These are phyloP conservation scores for Penicillium antarcticum DNA, from an alignment of 495 filamentous ascomycete species.

Conservation along the genomic window DNA sequence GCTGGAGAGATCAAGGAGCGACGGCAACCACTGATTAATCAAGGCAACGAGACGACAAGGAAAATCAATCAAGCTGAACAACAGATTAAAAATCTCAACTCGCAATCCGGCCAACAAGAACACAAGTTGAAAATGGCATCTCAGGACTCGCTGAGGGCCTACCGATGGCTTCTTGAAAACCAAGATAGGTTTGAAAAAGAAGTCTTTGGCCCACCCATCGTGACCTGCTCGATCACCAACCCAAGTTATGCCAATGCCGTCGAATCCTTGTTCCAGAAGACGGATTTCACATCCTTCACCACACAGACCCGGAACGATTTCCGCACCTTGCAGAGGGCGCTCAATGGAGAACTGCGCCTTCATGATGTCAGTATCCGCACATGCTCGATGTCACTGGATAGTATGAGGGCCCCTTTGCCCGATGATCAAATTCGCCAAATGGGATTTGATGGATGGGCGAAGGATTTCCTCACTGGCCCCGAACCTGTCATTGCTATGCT, in stretches of 20 bases:
- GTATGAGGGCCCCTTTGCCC: slow-evolving; percentile 52
- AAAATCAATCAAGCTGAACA: slow-evolving; percentile 35
- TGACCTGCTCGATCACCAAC: slow-evolving; percentile 80
- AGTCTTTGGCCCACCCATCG: slow-evolving; percentile 80
- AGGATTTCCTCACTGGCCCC: slow-evolving; percentile 75
- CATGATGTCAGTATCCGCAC: slow-evolving; percentile 64
- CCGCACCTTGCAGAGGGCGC: slow-evolving; percentile 52
- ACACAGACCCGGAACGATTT: slow-evolving; percentile 70
- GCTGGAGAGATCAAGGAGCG: slow-evolving; percentile 28
- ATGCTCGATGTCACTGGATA: slow-evolving; percentile 41
- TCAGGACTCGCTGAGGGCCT: slow-evolving; percentile 62
- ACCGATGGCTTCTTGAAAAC: slow-evolving; percentile 77
- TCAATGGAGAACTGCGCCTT: slow-evolving; percentile 52
- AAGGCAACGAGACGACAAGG: slow-evolving; percentile 21
- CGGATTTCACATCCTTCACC: slow-evolving; percentile 72
- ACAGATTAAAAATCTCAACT: slow-evolving; percentile 62
- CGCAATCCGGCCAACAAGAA: slow-evolving; percentile 72
- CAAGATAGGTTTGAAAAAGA: slow-evolving; percentile 68
- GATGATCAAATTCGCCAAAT: slow-evolving; percentile 50
- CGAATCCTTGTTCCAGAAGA: slow-evolving; percentile 63
- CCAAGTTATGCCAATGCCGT: slow-evolving; percentile 67
- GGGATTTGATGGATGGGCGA: slow-evolving; percentile 77
- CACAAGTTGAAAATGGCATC: slow-evolving; percentile 55
- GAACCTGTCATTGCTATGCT: slow-evolving; percentile 85
- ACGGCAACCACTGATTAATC: slow-evolving; percentile 20